phyloP scores from a whole-genome alignment of 2,329 filamentous ascomycete species.

The Trichoderma aggressivum region DNA sequence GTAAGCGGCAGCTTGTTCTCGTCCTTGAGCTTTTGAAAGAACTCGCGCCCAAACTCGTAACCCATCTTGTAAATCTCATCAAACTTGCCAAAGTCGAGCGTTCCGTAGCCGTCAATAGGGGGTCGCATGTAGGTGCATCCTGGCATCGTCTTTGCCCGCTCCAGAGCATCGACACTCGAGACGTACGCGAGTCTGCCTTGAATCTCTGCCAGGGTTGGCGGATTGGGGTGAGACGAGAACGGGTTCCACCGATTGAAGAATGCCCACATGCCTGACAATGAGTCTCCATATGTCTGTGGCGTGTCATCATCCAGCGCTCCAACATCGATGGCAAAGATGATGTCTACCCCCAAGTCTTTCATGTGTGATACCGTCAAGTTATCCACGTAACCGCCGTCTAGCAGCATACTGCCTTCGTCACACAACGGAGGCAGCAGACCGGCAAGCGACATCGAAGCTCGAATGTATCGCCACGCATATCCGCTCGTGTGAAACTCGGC shows the following conservation, averaged over 20 bases:
- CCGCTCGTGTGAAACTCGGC: slow-evolving; percentile 92
- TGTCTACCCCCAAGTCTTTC: slow-evolving; percentile 88
- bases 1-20: slow-evolving; percentile 70
- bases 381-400: slow-evolving; percentile 96
- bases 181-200: slow-evolving; percentile 94
- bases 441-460: slow-evolving; percentile 94
- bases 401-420: slow-evolving; percentile 93
- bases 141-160: slow-evolving; percentile 84
- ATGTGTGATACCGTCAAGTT: slow-evolving; percentile 96
- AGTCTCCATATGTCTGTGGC: slow-evolving; percentile 90
- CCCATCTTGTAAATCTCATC: slow-evolving; percentile 93
- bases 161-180: slow-evolving; percentile 87
- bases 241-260: slow-evolving; percentile 96
- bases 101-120: slow-evolving; percentile 89
- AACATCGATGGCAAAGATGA: slow-evolving; percentile 94
- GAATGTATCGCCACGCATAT: slow-evolving; percentile 95
- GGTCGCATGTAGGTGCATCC: slow-evolving; percentile 97
- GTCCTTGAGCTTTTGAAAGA: slow-evolving; percentile 70
- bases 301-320: slow-evolving; percentile 88
- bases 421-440: slow-evolving; percentile 90
- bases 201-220: slow-evolving; percentile 91
- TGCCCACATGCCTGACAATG: slow-evolving; percentile 91
- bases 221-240: slow-evolving; percentile 83
- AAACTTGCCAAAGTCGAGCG: slow-evolving; percentile 94
- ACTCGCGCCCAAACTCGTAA: slow-evolving; percentile 80